Base-by-base conservation (phyloP, 1,139 yeast species). In the Candida sp. region DNA sequence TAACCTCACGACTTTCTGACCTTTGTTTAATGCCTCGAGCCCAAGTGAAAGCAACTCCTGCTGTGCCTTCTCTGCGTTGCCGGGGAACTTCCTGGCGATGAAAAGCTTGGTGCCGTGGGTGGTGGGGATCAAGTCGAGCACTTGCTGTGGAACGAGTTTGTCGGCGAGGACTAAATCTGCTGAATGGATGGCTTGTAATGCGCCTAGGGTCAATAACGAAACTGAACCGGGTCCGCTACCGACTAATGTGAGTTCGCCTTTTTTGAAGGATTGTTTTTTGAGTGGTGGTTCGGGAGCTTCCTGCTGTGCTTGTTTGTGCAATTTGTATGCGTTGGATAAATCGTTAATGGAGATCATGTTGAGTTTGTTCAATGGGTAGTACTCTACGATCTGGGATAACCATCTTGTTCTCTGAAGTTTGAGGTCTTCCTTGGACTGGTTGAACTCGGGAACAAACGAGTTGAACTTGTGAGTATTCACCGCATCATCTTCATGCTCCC, bases 221-320 rank as follows among this genome's bases (percentile, higher is more conserved):
- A 89, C 84, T 2, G 96, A 85, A 0, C 99, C 99, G 0, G 98
- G 98, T 0, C 99, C 99, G 2, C 97, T 82, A 0, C 99, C 99
- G 12, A 93, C 92, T 30, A 94, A 75, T 1, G 96, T 82, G 9
- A 93, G 86, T 3, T 78, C 60, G 96, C 97, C 53, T 33, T 48
- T 48, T 17, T 51, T 48, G 6, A 46, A 27, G 0, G 23, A 3
- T 38, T 38, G 30, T 38, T 26, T 38, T 23, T 26, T 7, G 11
- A 44, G n/a, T 30, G 48, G 41, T n/a, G 9, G 9, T 17, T 39
- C 37, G 11, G 48, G 49, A 12, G 26, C 28, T 30, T 9, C 12
- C 35, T 33, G n/a, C 44, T 35, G 42, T 44, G 26, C 42, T 48
- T 43, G 37, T 35, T 47, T 48, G 23, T 49, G 48, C 26, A 52